Evolutionary conservation across 2,329 filamentous ascomycete genomes (phyloP).

Genomic region (Magnaporthiopsis rhizophila): DNA sequence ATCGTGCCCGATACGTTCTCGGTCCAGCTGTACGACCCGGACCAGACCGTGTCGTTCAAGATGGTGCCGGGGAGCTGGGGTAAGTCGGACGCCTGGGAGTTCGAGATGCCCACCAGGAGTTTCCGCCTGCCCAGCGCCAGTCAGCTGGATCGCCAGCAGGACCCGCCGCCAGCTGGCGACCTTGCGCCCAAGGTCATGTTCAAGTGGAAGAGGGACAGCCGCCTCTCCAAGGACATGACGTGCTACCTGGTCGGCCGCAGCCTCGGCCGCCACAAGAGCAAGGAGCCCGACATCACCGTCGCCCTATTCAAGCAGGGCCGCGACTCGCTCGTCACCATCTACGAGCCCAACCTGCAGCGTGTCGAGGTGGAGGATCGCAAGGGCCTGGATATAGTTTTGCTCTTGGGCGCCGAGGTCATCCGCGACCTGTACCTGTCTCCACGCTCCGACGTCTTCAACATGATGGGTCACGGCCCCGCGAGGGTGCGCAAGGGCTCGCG

Average conservation of each 20-base stretch:
- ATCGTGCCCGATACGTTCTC: conserved; percentile 69
- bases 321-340: conserved; percentile 67
- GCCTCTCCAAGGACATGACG: conserved; percentile 78
- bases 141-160: conserved; percentile 65
- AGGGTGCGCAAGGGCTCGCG: conserved; percentile 31
- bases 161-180: conserved; percentile 25
- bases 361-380: conserved; percentile 93
- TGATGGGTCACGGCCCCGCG: conserved; percentile 34
- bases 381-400: conserved; percentile 76
- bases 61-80: conserved; percentile 72
- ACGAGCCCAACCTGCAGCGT: conserved; percentile 84
- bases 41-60: conserved; percentile 70
- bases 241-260: conserved; percentile 79
- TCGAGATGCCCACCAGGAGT: conserved; percentile 79
- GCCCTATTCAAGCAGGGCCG: conserved; percentile 68
- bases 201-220: conserved; percentile 82
- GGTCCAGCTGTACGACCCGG: conserved; percentile 90
- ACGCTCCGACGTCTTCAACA: conserved; percentile 71
- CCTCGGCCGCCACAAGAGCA: conserved; percentile 66
- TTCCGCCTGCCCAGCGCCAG: conserved; percentile 77
- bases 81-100: conserved; percentile 75
- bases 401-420: conserved; percentile 56
- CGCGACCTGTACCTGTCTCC: conserved; percentile 57
- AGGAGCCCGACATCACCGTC: conserved; percentile 93
- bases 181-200: conserved; percentile 71